phyloP scores from a whole-genome alignment of 2,329 filamentous ascomycete species.

The Claviceps arundinis region DNA sequence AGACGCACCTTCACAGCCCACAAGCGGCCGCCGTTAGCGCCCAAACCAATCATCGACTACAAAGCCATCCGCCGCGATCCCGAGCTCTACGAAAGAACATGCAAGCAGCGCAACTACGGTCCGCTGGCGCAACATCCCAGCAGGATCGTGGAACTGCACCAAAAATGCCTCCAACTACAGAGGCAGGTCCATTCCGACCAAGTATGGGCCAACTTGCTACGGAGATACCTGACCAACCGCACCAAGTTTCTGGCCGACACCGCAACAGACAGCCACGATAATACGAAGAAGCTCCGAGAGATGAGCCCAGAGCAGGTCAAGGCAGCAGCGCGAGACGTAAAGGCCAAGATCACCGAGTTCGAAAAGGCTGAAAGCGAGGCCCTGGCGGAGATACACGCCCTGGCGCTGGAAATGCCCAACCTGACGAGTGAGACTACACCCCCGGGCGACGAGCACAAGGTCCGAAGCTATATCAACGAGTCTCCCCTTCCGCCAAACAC shows the following conservation, averaged over 20 bases:
- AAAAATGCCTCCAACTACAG: constrained; percentile 48
- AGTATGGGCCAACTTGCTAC: constrained; percentile 53
- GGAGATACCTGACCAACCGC: constrained; percentile 38
- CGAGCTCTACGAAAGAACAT: constrained; percentile 69
- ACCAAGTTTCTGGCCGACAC: constrained; percentile 13
- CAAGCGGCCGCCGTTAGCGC: constrained; percentile 54
- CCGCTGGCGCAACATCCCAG: constrained; percentile 38
- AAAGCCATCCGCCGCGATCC: constrained; percentile 83
- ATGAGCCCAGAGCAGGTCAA: constrained; percentile 41
- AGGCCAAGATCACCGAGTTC: constrained; percentile 45
- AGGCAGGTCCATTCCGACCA: constrained; percentile 45
- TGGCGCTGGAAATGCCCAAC: constrained; percentile 76
- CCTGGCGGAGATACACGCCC: constrained; percentile 51
- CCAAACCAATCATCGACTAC: constrained; percentile 68
- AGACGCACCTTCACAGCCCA: constrained; percentile 14
- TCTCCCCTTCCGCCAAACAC: constrained; percentile 30
- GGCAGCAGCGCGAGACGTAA: constrained; percentile 50
- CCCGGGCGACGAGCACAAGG: constrained; percentile 46
- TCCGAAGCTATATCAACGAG: constrained; percentile 71
- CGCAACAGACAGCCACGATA: constrained; percentile 28
- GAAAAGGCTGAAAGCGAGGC: constrained; percentile 49
- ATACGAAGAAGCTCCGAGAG: constrained; percentile 20
- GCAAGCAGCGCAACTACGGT: constrained; percentile 71
- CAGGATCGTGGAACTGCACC: constrained; percentile 41
- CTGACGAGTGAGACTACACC: constrained; percentile 69